A percentile compares a stretch with the other conserved stretches of the same genome.
phyloP scores from a whole-genome alignment of 1,139 yeast species.

The Candida sojae region DNA sequence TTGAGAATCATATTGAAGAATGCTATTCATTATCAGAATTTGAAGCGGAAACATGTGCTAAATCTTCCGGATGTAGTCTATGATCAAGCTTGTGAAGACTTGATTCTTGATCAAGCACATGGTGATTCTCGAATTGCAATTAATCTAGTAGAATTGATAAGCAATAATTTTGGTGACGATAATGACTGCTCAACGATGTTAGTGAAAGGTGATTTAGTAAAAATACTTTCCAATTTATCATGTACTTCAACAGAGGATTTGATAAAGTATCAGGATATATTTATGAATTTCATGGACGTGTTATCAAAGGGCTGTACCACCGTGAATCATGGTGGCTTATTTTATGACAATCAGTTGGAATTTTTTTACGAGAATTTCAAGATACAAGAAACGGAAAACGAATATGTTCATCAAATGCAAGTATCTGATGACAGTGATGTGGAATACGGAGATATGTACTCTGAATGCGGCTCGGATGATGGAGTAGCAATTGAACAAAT shows the following conservation, averaged over 20 bases:
- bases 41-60: constrained; percentile 19
- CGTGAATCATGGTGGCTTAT: neutral
- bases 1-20: constrained; percentile 21
- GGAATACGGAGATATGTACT: constrained; percentile 18
- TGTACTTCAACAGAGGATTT: neutral
- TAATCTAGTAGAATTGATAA: constrained; percentile 31
- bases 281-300: neutral
- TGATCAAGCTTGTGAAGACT: constrained; percentile 8
- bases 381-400: constrained; percentile 9
- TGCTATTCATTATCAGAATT: constrained; percentile 33
- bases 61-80: constrained; percentile 15
- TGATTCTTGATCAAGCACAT: constrained; percentile 19
- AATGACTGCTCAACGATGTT: neutral
- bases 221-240: constrained; percentile 2
- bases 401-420: constrained; percentile 26
- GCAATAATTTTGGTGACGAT: constrained; percentile 15
- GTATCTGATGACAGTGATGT: constrained; percentile 38
- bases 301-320: constrained; percentile 1
- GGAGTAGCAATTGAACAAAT: neutral
- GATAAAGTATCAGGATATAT: neutral
- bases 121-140: constrained; percentile 41
- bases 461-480: constrained; percentile 20
- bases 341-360: constrained; percentile 7
- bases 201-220: neutral
- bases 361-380: constrained; percentile 13